Base-by-base conservation (phyloP, 1,284 basidiomycete genomes). In the Cystobasidiaceae sp. region DNA sequence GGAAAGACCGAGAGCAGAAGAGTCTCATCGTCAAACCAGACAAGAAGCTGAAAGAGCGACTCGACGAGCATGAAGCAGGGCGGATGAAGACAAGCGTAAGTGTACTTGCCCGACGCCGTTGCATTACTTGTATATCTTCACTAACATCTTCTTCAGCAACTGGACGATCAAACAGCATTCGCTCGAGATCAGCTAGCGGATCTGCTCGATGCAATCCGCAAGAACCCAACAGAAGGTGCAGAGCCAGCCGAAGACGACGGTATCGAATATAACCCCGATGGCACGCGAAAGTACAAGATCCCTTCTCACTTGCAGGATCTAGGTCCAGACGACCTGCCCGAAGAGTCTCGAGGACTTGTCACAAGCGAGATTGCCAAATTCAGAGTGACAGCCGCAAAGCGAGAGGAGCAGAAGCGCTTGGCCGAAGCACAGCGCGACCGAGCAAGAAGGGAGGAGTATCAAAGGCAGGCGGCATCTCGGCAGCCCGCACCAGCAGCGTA, bases 291-390 rank as follows among this genome's bases (percentile, higher is more conserved):
- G 28, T 64, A 55, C 43, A 64, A 56, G 34, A 64, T 64, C 23
- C 61, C 61, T 21, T 19, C 63, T 1, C 73, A 74, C 60, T 63
- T 75, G 8, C 69, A 71, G 30, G 75, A 76, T 61, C 66, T 76
- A 37, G 72, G 68, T 2, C 72, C 73, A n/a, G 71, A 74, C 19
- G 75, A 76, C 49, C 57, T 76, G 11, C 74, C 75, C 15, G 74
- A 76, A 48, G 64, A 68, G 27, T 69, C 68, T 3, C 68, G 74
- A 34, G 68, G 59, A 7, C 62, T 70, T 28, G 72, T 75, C 49
- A 72, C 73, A 13, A 69, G 70, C 39, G 72, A 73, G 62, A 76
- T 76, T 55, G 70, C 70, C 27, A 67, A 71, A 48, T 76, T 76
- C 59, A 61, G 75, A 25, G 72, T 75, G 50, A 58, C 71, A 21